These are phyloP conservation scores for Ganoderma sp. DNA, from an alignment of 1,284 basidiomycete species.

Conservation along the genomic window DNA sequence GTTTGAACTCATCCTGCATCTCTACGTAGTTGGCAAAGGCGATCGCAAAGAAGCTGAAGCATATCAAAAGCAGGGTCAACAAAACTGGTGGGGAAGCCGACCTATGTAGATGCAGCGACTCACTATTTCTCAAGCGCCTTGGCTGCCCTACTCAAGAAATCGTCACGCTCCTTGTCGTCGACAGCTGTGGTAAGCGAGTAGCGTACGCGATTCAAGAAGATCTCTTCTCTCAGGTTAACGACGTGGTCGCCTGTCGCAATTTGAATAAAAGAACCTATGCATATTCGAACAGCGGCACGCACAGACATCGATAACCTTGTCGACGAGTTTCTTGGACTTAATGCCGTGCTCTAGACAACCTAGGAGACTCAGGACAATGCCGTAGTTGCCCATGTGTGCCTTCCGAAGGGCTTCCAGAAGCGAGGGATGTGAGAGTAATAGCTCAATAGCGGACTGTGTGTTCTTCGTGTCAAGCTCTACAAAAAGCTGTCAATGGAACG, in stretches of 20 bases:
- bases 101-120: background rate
- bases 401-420: constrained; percentile 86
- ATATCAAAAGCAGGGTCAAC: background rate
- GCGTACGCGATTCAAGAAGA: constrained; percentile 81
- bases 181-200: constrained; percentile 85
- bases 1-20: constrained; percentile 64
- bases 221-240: constrained; percentile 88
- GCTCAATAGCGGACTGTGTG: constrained; percentile 79
- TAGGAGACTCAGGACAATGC: constrained; percentile 86
- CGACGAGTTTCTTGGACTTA: constrained; percentile 84
- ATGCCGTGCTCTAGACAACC: constrained; percentile 88
- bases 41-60: constrained; percentile 87
- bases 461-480: constrained; percentile 63
- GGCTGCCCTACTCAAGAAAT: constrained; percentile 64
- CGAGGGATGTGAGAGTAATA: constrained; percentile 80
- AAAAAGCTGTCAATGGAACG: no score
- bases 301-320: constrained; percentile 90
- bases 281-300: constrained; percentile 40
- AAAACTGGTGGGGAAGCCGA: background rate
- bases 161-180: constrained; percentile 57
- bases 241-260: constrained; percentile 75
- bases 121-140: constrained; percentile 85
- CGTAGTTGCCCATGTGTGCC: constrained; percentile 89
- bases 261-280: background rate
- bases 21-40: constrained; percentile 94